A percentile compares a stretch with the other conserved stretches of the same genome.
Evolutionary conservation across 805 yeast genomes (phyloP).

Genomic region (Grigorovia yakushimaensis): DNA sequence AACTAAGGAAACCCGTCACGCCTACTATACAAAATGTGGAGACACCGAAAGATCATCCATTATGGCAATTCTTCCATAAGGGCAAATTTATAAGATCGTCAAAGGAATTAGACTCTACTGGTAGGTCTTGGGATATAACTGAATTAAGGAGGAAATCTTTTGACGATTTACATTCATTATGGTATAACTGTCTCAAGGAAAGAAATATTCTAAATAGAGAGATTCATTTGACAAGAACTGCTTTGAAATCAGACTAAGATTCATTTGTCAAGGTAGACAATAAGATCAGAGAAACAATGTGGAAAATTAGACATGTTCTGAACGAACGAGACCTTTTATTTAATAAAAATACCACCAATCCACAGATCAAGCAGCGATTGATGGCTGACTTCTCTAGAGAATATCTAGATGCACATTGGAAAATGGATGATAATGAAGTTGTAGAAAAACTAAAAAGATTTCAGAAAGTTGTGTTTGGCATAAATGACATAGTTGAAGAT

Average conservation of each 20-base stretch:
- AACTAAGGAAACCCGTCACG: slow-evolving; percentile 70
- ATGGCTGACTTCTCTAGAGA: slow-evolving; percentile 36
- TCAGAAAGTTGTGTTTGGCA: slow-evolving; percentile 79
- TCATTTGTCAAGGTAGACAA: slow-evolving; percentile 30
- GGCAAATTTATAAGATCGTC: slow-evolving; percentile 50
- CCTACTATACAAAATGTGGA: slow-evolving; percentile 69
- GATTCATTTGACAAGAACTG: slow-evolving; percentile 37
- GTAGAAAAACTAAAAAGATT: slow-evolving; percentile 67
- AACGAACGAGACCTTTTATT: slow-evolving; percentile 75
- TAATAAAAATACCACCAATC: slow-evolving; percentile 44
- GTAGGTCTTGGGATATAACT: slow-evolving; percentile 79
- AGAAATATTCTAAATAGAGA: slow-evolving; percentile 74
- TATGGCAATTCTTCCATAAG: slow-evolving; percentile 83
- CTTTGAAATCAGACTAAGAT: slow-evolving; percentile 32
- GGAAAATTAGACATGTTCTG: slow-evolving; percentile 76
- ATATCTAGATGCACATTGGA: slow-evolving; percentile 8
- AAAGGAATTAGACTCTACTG: slow-evolving; percentile 42
- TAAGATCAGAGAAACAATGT: slow-evolving; percentile 51
- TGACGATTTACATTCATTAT: slow-evolving; percentile 81
- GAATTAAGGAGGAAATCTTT: slow-evolving; percentile 87
- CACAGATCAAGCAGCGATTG: slow-evolving; percentile 36
- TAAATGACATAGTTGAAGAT: slow-evolving; percentile 54
- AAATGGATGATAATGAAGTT: slow-evolving; percentile 43
- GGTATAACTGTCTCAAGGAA: slow-evolving; percentile 83
- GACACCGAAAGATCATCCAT: slow-evolving; percentile 78